Conservation (phyloP, 2,329 filamentous ascomycete genomes). For the Balansia obtecta region DNA sequence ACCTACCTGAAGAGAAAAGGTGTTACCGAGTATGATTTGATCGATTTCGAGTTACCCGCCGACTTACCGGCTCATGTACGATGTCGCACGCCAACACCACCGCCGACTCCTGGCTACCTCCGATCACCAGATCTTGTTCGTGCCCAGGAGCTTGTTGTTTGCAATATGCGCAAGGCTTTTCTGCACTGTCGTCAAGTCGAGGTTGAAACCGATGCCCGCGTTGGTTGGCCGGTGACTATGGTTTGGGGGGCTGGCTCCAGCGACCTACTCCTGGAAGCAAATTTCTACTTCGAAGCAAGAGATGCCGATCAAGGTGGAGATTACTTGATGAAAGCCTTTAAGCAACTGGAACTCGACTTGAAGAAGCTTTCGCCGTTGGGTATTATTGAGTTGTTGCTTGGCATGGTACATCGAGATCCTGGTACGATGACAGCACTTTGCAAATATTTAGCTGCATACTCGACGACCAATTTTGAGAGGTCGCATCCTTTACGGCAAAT, state of each 20-base stretch:
- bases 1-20: constrained; percentile 41
- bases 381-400: constrained; percentile 29
- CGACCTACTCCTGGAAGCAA: constrained; percentile 30
- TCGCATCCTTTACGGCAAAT: constrained; percentile 30
- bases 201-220: constrained; percentile 22
- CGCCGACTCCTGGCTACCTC: constrained; percentile 28
- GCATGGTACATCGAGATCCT: constrained; percentile 31
- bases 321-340: constrained; percentile 29
- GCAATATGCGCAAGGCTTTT: constrained; percentile 32
- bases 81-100: constrained; percentile 32
- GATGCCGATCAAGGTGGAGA: constrained; percentile 28
- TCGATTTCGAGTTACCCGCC: constrained; percentile 30
- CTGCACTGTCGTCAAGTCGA: constrained; percentile 31
- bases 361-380: constrained; percentile 30
- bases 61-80: constrained; percentile 30
- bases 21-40: constrained; percentile 38
- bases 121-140: constrained; percentile 30
- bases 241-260: constrained; percentile 32
- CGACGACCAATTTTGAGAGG: constrained; percentile 29
- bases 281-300: constrained; percentile 28
- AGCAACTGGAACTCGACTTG: constrained; percentile 29
- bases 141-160: constrained; percentile 30
- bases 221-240: constrained; percentile 29
- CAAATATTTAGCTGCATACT: constrained; percentile 32
- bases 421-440: constrained; percentile 33